These are phyloP conservation scores for Solanum infundibuliforme DNA, from an alignment of 257 asterid species.

Conservation along the genomic window DNA sequence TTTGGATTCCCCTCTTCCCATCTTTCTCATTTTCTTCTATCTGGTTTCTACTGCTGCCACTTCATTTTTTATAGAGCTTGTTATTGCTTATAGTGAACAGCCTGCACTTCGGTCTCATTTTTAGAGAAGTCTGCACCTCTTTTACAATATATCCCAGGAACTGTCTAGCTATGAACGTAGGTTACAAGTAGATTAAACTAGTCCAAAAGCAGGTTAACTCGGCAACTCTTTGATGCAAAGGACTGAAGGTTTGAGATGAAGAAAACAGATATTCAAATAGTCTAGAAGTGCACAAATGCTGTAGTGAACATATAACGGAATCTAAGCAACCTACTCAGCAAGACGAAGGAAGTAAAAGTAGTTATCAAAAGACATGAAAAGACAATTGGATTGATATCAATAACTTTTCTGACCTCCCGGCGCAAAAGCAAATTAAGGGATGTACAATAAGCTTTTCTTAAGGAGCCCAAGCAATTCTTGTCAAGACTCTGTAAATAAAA, in stretches of 20 bases:
- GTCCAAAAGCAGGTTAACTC: background rate
- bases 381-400: background rate
- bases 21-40: background rate
- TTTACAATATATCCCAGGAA: background rate
- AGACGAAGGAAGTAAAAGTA: background rate
- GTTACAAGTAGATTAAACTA: background rate
- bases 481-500: conserved; percentile 68
- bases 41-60: background rate
- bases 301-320: background rate
- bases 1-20: background rate
- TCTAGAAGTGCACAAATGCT: background rate
- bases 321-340: background rate
- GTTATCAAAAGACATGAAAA: background rate
- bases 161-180: background rate
- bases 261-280: background rate
- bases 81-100: background rate
- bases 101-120: background rate
- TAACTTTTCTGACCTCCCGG: conserved; percentile 67
- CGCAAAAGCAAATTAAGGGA: conserved; percentile 86
- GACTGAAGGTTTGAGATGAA: background rate
- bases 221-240: background rate
- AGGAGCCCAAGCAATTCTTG: conserved; percentile 62
- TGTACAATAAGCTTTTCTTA: conserved; percentile 94
- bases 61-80: background rate
- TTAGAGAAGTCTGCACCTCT: background rate